Evolutionary conservation across 1,284 basidiomycete species (phyloP).

Genomic region (Sanghuangporus baumii): DNA sequence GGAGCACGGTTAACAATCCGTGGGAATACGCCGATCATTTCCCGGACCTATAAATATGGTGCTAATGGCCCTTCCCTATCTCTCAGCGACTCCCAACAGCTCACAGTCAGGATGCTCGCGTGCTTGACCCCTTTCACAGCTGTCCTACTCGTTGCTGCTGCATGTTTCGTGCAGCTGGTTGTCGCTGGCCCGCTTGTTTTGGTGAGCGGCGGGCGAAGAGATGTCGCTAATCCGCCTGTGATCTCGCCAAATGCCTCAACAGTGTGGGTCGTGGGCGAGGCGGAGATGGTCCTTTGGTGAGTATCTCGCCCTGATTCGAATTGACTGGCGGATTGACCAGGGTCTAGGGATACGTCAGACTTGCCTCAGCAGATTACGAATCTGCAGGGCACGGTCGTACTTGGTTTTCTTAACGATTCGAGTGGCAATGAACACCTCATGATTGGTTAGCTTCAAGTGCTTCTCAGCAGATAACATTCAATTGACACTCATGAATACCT

Average conservation of each 20-base stretch:
- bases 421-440: slow-evolving; percentile 14
- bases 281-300: slow-evolving; percentile 17
- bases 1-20: not conserved
- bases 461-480: not conserved
- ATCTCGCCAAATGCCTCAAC: slow-evolving; percentile 16
- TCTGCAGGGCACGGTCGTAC: slow-evolving; percentile 11
- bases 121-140: slow-evolving; percentile 3
- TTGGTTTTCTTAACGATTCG: slow-evolving; percentile 18
- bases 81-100: slow-evolving; percentile 1
- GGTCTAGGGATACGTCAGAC: slow-evolving; percentile 12
- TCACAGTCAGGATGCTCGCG: slow-evolving; percentile 1
- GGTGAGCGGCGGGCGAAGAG: not conserved
- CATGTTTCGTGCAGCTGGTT: not conserved
- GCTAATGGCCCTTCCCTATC: not conserved
- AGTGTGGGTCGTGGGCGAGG: slow-evolving; percentile 13
- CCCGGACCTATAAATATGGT: not conserved
- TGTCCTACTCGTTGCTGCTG: slow-evolving; percentile 3
- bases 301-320: not conserved
- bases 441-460: slow-evolving; percentile 6
- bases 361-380: slow-evolving; percentile 15
- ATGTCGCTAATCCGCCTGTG: slow-evolving; percentile 17
- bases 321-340: not conserved
- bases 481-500: not conserved
- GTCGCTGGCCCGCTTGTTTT: slow-evolving; percentile 3
- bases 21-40: slow-evolving; percentile 8